Base-by-base conservation (phyloP, 1,284 basidiomycete species). In the Cutaneotrichosporon mucoides region DNA sequence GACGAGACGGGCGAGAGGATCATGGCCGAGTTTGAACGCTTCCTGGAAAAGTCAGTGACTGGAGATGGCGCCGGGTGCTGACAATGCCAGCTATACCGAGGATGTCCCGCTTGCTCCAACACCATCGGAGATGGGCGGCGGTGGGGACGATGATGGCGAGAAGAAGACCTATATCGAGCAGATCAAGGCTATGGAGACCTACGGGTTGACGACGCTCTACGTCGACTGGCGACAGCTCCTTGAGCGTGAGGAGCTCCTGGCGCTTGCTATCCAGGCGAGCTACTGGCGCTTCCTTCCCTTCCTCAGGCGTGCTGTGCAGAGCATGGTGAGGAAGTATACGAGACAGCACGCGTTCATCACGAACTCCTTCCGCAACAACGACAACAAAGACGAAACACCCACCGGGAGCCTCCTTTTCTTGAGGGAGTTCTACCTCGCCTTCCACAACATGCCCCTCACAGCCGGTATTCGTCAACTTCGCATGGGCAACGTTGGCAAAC, bases 271-370 rank as follows among this genome's bases (percentile, higher is more conserved):
- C 65, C 87, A 90, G 67, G 88, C 86, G 58, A 92, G 97, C 73
- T 99, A 99, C 78, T 98, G 97, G 75, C 87, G 95, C 51, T 98
- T 98, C 79, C 81, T 98, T 5, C 95, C 95, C 0, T 99, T 91
- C 78, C 84, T 99, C 48, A 87, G 90, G 50, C 88, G 92, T 59
- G 92, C 93, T 0, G 82, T 99, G 33, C 86, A 92, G 71, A 90
- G 91, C 68, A 83, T 98, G 24, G 89, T 99, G 56, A 85, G 88
- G 50, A 85, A 89, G 72, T 91, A 87, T 76, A 89, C 89, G 66
- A 93, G 93, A 4, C 88, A 89, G 67, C 99, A 98, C 70, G 85
- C 97, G 63, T 96, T 96, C 79, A 84, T 92, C 70, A 94, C 96
- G 66, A 77, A 80, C 53, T 78, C 79, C 7, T 77, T 77, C 42